Evolutionary conservation across 2,329 filamentous ascomycete species (phyloP).

Genomic region (Dissoconium aciculare): DNA sequence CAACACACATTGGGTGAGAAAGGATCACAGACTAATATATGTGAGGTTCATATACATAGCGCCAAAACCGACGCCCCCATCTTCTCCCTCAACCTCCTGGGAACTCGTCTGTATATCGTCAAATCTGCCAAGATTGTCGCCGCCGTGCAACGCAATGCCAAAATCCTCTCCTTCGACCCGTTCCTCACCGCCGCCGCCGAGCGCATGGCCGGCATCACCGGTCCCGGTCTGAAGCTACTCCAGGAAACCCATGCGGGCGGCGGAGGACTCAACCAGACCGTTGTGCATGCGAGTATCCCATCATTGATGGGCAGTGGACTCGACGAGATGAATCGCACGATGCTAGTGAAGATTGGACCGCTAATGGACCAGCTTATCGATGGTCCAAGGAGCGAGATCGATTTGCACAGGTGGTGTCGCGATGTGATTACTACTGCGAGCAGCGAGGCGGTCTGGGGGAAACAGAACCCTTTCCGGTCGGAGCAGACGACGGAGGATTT

Average conservation of each 20-base stretch:
- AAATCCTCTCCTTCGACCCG: slow-evolving; percentile 30
- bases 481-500: slow-evolving; percentile 27
- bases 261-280: background rate
- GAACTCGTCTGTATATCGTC: slow-evolving; percentile 32
- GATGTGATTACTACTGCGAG: background rate
- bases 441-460: slow-evolving; percentile 28
- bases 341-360: slow-evolving; percentile 1
- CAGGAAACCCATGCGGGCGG: slow-evolving; percentile 10
- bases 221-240: slow-evolving; percentile 19
- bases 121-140: slow-evolving; percentile 28
- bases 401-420: slow-evolving; percentile 1
- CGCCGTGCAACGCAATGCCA: slow-evolving; percentile 26
- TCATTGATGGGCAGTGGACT: slow-evolving; percentile 1
- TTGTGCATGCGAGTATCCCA: slow-evolving; percentile 3
- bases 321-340: slow-evolving; percentile 2
- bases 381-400: background rate
- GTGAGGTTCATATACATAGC: no score
- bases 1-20: no score
- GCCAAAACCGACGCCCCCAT: slow-evolving; percentile 22
- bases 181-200: slow-evolving; percentile 28
- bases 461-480: slow-evolving; percentile 27
- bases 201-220: slow-evolving; percentile 26
- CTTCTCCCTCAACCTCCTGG: slow-evolving; percentile 33
- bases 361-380: slow-evolving; percentile 1
- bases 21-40: no score